These are phyloP conservation scores for Tremella mesenterica DNA, from an alignment of 768 basidiomycete species.

Conservation along the genomic window DNA sequence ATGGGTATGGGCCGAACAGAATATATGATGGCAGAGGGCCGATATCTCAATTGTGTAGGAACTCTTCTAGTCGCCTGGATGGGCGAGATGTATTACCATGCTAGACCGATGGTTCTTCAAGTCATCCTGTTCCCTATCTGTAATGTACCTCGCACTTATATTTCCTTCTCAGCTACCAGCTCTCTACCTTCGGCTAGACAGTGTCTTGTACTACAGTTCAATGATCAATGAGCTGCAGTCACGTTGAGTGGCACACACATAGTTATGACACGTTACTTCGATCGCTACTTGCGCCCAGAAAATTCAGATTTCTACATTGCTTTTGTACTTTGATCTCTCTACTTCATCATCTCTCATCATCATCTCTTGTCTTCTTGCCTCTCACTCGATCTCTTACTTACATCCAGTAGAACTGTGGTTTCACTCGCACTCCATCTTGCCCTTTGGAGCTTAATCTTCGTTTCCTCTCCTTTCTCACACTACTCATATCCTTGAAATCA, in stretches of 20 bases:
- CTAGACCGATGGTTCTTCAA: neutral
- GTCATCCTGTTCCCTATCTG: neutral
- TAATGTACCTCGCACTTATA: neutral
- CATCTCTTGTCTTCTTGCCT: neutral
- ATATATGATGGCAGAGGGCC: no score
- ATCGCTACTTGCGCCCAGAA: neutral
- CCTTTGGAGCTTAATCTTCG: neutral
- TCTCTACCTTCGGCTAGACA: no score
- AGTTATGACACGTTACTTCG: neutral
- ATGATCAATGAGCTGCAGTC: no score
- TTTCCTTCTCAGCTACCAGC: no score
- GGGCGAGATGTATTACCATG: constrained; percentile 1
- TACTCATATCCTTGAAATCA: neutral
- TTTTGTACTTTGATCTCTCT: neutral
- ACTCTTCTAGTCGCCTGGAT: neutral
- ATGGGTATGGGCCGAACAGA: no score
- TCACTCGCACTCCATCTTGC: neutral
- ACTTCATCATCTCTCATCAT: neutral
- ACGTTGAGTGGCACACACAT: neutral
- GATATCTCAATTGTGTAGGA: no score
- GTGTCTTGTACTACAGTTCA: no score
- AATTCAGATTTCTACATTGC: neutral
- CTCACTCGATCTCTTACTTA: neutral
- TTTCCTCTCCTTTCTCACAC: neutral
- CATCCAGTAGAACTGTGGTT: neutral